Conservation (phyloP, 2,329 filamentous ascomycete species). For the Curvularia hawaiiensis region DNA sequence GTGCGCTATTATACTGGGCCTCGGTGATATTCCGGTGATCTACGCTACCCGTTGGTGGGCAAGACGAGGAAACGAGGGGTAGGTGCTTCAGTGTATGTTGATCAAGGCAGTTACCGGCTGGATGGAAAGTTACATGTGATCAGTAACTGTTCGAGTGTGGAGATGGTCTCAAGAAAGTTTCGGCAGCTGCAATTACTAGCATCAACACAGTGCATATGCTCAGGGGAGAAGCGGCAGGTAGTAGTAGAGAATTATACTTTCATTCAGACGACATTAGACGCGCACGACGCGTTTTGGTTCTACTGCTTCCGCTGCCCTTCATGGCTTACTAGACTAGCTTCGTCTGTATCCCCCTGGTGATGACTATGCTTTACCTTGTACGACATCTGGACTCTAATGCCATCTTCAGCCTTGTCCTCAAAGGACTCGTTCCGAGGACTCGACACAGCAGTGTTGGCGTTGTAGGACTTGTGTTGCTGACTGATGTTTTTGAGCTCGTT, state of each 20-base stretch:
- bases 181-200: neutral
- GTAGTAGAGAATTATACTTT: neutral
- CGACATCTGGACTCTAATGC: constrained; percentile 26
- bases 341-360: constrained; percentile 21
- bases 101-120: neutral
- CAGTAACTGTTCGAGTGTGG: neutral
- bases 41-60: constrained; percentile 5
- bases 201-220: neutral
- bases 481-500: constrained; percentile 27
- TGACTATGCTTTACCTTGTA: constrained; percentile 25
- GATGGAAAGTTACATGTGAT: neutral
- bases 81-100: constrained; percentile 8
- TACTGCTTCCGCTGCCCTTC: neutral
- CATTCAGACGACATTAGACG: neutral
- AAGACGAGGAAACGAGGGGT: neutral
- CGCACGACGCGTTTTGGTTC: neutral
- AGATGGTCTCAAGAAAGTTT: neutral
- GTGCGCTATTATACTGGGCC: neutral
- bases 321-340: constrained; percentile 24
- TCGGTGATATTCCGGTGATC: constrained; percentile 14
- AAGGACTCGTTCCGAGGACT: constrained; percentile 7
- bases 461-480: constrained; percentile 15
- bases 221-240: neutral
- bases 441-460: constrained; percentile 10
- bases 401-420: constrained; percentile 15